Evolutionary conservation across 371 early-diverging fungal genomes (phyloP).

Genomic region (Mortierella sp.): DNA sequence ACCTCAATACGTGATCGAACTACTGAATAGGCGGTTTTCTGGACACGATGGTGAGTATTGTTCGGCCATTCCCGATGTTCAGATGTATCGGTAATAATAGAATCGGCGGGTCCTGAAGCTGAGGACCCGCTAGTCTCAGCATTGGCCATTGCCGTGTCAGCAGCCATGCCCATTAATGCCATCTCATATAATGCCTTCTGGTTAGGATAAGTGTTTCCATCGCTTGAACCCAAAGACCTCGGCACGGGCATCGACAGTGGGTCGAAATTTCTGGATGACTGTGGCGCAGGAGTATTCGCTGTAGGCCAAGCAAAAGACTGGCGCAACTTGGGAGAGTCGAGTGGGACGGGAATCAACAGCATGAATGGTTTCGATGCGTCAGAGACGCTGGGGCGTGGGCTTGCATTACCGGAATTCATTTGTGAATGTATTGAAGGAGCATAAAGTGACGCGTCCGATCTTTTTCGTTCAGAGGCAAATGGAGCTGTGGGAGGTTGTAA

Average conservation of each 20-base stretch:
- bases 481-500: slow-evolving; percentile 1
- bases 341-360: slow-evolving; percentile 33
- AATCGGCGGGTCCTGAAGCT: background rate
- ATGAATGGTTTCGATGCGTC: slow-evolving; percentile 27
- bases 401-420: background rate
- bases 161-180: slow-evolving; percentile 10
- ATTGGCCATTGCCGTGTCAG: background rate
- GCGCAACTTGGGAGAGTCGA: slow-evolving; percentile 43
- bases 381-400: background rate
- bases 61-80: background rate
- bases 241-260: background rate
- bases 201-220: background rate
- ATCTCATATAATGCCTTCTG: slow-evolving; percentile 9
- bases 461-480: background rate
- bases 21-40: slow-evolving; percentile 1
- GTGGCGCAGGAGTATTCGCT: slow-evolving; percentile 17
- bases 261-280: background rate
- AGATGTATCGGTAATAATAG: background rate
- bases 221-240: background rate
- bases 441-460: slow-evolving; percentile 16
- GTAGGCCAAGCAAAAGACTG: slow-evolving; percentile 45
- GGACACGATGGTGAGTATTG: slow-evolving; percentile 1
- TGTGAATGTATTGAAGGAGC: background rate
- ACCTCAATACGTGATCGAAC: slow-evolving; percentile 43
- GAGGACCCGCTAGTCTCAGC: background rate